phyloP scores from a whole-genome alignment of 768 basidiomycete species.

The Phlebiopsis flavidoalba region DNA sequence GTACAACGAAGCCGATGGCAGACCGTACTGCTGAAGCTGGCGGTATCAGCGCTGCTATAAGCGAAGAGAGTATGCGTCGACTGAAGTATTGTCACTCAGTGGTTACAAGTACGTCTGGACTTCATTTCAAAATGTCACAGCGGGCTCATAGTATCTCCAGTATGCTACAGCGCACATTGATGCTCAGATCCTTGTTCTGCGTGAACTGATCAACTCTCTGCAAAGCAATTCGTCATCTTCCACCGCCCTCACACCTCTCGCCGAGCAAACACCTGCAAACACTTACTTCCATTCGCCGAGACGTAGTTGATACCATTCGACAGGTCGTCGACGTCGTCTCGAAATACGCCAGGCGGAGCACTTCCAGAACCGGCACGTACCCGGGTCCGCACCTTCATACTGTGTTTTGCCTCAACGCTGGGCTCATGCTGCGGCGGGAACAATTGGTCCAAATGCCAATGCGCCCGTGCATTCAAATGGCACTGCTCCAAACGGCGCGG shows the following conservation, averaged over 20 bases:
- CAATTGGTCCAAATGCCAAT: slow-evolving; percentile 5
- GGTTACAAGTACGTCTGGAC: slow-evolving; percentile 60
- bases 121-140: background rate
- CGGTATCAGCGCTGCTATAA: slow-evolving; percentile 81
- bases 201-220: slow-evolving; percentile 74
- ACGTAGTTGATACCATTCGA: slow-evolving; percentile 85
- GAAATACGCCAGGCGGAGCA: slow-evolving; percentile 80
- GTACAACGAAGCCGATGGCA: slow-evolving; percentile 82
- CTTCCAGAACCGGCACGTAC: slow-evolving; percentile 79
- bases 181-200: slow-evolving; percentile 77
- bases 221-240: slow-evolving; percentile 39
- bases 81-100: slow-evolving; percentile 82
- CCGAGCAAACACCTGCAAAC: slow-evolving; percentile 52
- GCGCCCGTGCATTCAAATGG: slow-evolving; percentile 12
- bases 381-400: slow-evolving; percentile 70
- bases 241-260: slow-evolving; percentile 23
- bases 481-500: slow-evolving; percentile 5
- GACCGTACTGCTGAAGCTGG: slow-evolving; percentile 78
- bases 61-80: slow-evolving; percentile 86
- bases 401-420: slow-evolving; percentile 80
- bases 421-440: slow-evolving; percentile 41
- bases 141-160: slow-evolving; percentile 30
- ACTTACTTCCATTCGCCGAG: slow-evolving; percentile 68
- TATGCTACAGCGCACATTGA: slow-evolving; percentile 87
- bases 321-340: slow-evolving; percentile 86